A percentile compares a stretch with the other conserved stretches of the same genome.
phyloP scores from a whole-genome alignment of 1,139 yeast species.

The Yamadazyma kanchanaburiensis region DNA sequence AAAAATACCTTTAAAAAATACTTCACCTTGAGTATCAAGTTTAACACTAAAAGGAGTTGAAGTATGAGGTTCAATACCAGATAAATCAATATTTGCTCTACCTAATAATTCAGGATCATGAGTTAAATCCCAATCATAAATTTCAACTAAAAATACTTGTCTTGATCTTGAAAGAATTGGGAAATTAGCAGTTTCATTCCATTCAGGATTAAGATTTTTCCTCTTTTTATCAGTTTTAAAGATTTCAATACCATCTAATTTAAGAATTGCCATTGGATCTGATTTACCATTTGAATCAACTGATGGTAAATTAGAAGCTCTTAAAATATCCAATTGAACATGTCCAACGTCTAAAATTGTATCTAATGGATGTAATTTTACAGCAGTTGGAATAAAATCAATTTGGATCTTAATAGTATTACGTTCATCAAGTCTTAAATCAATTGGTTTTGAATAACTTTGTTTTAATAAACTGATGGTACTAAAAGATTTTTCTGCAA shows the following conservation, averaged over 20 bases:
- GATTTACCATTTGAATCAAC: conserved; percentile 74
- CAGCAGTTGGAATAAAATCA: conserved; percentile 59
- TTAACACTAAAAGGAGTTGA: conserved; percentile 45
- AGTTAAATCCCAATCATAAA: conserved; percentile 76
- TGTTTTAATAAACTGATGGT: conserved; percentile 53
- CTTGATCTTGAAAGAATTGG: conserved; percentile 64
- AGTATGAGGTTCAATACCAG: conserved; percentile 42
- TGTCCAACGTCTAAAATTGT: conserved; percentile 67
- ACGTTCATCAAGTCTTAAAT: conserved; percentile 42
- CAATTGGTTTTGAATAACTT: conserved; percentile 44
- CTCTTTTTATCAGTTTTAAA: conserved; percentile 59
- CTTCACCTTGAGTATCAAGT: conserved; percentile 60
- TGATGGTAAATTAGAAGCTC: conserved; percentile 51
- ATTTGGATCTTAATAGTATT: conserved; percentile 46
- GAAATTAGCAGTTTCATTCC: conserved; percentile 62
- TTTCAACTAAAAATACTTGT: conserved; percentile 43
- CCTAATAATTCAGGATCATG: conserved; percentile 66
- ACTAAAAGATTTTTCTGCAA: conserved; percentile 45
- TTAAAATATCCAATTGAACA: conserved; percentile 51
- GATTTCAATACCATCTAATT: conserved; percentile 51
- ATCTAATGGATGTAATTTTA: conserved; percentile 53
- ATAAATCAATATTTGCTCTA: conserved; percentile 44
- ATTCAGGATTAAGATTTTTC: conserved; percentile 64
- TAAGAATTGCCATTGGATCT: conserved; percentile 60
- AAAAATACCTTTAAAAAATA: conserved; percentile 52